Conservation (phyloP, 2,329 filamentous ascomycete genomes). For the Ascocoryne sarcoides region DNA sequence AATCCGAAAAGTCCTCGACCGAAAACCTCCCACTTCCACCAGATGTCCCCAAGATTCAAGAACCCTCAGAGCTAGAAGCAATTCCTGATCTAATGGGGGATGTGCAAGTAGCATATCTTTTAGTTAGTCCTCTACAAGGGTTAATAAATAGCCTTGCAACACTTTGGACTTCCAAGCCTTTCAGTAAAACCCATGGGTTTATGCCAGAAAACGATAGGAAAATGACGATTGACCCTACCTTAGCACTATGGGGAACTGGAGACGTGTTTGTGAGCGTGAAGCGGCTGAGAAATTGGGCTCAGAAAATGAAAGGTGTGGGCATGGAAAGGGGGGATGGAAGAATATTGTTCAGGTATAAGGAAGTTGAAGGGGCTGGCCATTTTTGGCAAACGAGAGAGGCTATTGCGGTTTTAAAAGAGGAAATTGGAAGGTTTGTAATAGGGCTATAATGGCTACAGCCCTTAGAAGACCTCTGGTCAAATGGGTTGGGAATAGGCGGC, state of each 20-base stretch:
- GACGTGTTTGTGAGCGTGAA: slow-evolving; percentile 64
- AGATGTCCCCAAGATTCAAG: not conserved
- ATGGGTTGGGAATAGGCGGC: too few relatives aligned
- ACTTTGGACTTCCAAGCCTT: slow-evolving; percentile 29
- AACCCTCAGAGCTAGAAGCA: slow-evolving; percentile 1
- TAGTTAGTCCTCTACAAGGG: slow-evolving; percentile 60
- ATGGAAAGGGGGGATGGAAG: slow-evolving; percentile 7
- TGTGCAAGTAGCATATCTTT: slow-evolving; percentile 44
- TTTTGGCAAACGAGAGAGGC: slow-evolving; percentile 36
- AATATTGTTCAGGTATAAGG: slow-evolving; percentile 33
- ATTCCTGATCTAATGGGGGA: slow-evolving; percentile 15
- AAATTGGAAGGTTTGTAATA: slow-evolving; percentile 17
- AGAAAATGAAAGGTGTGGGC: slow-evolving; percentile 34
- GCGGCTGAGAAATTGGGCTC: slow-evolving; percentile 59
- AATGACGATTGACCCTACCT: slow-evolving; percentile 47
- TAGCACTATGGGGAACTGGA: slow-evolving; percentile 66
- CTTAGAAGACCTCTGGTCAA: too few relatives aligned
- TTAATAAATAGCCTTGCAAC: slow-evolving; percentile 53
- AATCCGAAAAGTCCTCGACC: slow-evolving; percentile 5
- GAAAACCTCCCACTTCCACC: slow-evolving; percentile 1
- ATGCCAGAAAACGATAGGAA: slow-evolving; percentile 37
- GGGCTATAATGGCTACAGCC: too few relatives aligned
- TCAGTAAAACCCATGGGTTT: slow-evolving; percentile 11
- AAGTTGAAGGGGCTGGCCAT: slow-evolving; percentile 42
- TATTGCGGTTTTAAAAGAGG: slow-evolving; percentile 14